phyloP scores from a whole-genome alignment of 257 asterid species.

The Salvia hispanica region DNA sequence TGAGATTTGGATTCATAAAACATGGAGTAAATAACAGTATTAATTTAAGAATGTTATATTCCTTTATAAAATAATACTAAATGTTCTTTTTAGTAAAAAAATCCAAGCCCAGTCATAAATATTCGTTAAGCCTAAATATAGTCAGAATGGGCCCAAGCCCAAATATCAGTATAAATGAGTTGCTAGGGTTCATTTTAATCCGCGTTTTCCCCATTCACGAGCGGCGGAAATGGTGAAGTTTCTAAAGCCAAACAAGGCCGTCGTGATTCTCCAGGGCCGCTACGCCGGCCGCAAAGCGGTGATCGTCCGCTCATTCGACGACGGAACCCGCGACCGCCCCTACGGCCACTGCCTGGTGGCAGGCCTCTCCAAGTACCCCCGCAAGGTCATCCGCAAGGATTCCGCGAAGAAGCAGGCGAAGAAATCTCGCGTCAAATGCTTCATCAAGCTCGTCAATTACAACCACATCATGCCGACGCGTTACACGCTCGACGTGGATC shows the following conservation, averaged over 20 bases:
- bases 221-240: conserved; percentile 43
- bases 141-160: too few relatives aligned
- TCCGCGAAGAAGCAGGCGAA: conserved; percentile 53
- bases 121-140: too few relatives aligned
- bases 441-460: conserved; percentile 46
- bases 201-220: too few relatives aligned
- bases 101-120: too few relatives aligned
- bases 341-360: conserved; percentile 50
- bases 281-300: conserved; percentile 44
- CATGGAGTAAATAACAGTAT: too few relatives aligned
- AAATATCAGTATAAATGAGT: too few relatives aligned
- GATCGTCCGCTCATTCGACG: conserved; percentile 38
- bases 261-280: conserved; percentile 39
- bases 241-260: conserved; percentile 50
- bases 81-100: too few relatives aligned
- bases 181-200: too few relatives aligned
- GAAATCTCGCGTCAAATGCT: conserved; percentile 45
- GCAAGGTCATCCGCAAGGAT: conserved; percentile 51
- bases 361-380: conserved; percentile 43
- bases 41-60: too few relatives aligned
- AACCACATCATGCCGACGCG: conserved; percentile 53
- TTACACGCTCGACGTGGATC: conserved; percentile 52
- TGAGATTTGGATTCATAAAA: too few relatives aligned
- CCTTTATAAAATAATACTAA: too few relatives aligned
- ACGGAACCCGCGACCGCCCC: conserved; percentile 50